Evolutionary conservation across 2,329 filamentous ascomycete genomes (phyloP).

Genomic region (Salinomyces thailandicus): DNA sequence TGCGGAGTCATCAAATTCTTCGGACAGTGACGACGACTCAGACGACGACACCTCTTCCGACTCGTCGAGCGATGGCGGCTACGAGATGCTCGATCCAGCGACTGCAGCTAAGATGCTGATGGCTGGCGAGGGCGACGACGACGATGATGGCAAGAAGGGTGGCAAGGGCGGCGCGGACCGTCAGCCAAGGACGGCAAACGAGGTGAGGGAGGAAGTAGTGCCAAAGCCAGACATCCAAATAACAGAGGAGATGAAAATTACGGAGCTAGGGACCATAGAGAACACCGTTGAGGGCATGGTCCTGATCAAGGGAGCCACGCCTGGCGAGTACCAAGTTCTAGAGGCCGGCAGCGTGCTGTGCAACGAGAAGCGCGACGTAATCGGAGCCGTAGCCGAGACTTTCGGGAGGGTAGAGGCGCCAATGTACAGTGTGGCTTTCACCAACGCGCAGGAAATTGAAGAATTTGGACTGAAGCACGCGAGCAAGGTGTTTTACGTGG

Average conservation of each 20-base stretch:
- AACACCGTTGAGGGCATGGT: constrained; percentile 67
- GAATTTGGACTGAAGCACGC: constrained; percentile 58
- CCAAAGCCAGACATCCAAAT: constrained; percentile 67
- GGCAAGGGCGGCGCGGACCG: constrained; percentile 28
- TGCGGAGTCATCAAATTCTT: constrained; percentile 51
- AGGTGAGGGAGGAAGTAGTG: constrained; percentile 43
- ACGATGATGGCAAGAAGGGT: constrained; percentile 52
- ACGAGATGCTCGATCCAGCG: constrained; percentile 65
- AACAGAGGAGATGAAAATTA: constrained; percentile 64
- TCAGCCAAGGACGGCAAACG: constrained; percentile 70
- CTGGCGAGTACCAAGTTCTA: constrained; percentile 75
- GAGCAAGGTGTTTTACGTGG: constrained; percentile 67
- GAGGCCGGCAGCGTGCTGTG: constrained; percentile 79
- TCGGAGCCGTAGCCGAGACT: constrained; percentile 73
- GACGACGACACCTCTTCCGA: constrained; percentile 32
- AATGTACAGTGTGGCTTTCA: constrained; percentile 72
- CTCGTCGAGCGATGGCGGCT: constrained; percentile 49
- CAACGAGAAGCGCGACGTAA: constrained; percentile 59
- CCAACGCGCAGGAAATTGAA: constrained; percentile 55
- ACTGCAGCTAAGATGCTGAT: constrained; percentile 79
- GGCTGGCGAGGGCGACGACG: constrained; percentile 68
- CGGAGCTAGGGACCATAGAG: constrained; percentile 64
- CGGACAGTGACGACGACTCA: constrained; percentile 25
- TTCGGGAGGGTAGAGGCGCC: constrained; percentile 79
- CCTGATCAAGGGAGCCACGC: constrained; percentile 66